Percentiles rank a stretch among this genome's conserved stretches.
Conservation (phyloP, 2,329 filamentous ascomycete species). For the Raffaelea ambrosiae region DNA sequence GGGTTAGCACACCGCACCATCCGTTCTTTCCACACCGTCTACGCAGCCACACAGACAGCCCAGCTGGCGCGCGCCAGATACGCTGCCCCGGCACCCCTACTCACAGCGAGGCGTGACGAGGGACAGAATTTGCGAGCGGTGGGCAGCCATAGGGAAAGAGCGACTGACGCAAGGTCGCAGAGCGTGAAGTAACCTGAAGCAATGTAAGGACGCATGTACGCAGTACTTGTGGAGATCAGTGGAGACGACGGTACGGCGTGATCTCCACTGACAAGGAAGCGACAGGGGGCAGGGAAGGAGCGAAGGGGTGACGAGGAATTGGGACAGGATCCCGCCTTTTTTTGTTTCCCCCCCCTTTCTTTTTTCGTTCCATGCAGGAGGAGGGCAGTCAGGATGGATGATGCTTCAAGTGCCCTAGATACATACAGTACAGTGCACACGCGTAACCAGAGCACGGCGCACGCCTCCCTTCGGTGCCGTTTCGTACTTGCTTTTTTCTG, state of each 20-base stretch:
- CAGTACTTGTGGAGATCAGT: conserved; percentile 11
- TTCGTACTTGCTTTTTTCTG: no score
- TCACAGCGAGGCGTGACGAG: not conserved
- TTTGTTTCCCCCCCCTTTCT: not conserved
- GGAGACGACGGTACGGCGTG: conserved; percentile 2
- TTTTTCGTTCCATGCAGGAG: not conserved
- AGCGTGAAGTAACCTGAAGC: not conserved
- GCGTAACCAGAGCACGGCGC: no score
- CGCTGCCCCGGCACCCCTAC: not conserved
- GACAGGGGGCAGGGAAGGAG: conserved; percentile 7
- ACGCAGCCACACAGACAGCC: not conserved
- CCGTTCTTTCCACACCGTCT: conserved; percentile 1
- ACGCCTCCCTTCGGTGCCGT: no score
- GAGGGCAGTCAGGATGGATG: no score
- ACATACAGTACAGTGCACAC: no score
- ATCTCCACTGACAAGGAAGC: conserved; percentile 6
- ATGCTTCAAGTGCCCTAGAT: no score
- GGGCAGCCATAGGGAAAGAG: not conserved
- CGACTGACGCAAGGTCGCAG: not conserved
- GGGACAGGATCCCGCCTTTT: conserved; percentile 6
- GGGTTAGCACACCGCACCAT: conserved; percentile 2
- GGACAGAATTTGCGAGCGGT: not conserved
- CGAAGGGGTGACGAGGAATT: conserved; percentile 10
- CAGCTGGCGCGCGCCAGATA: not conserved
- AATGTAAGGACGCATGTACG: no score